Conservation (phyloP, 805 yeast species). For the Candida quercuum region DNA sequence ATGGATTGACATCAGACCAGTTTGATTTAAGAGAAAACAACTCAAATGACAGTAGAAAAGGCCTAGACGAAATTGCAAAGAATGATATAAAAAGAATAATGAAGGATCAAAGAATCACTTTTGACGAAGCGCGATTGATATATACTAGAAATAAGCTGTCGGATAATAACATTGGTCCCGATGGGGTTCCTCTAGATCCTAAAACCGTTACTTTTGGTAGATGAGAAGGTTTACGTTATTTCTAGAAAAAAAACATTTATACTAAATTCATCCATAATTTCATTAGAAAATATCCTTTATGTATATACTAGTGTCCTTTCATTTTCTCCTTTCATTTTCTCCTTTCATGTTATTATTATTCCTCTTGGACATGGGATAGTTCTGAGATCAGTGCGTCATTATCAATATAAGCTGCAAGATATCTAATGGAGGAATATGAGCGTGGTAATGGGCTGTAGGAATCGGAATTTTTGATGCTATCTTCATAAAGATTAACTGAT, state of each 20-base stretch:
- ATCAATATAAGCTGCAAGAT: conserved; percentile 29
- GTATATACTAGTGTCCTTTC: background rate
- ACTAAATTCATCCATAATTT: background rate
- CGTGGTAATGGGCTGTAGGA: conserved; percentile 19
- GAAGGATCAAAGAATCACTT: conserved; percentile 43
- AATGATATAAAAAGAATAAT: conserved; percentile 46
- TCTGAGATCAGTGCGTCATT: conserved; percentile 18
- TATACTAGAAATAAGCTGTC: conserved; percentile 43
- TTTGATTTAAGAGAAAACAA: conserved; percentile 49
- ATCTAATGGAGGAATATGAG: conserved; percentile 30
- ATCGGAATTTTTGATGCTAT: conserved; percentile 9
- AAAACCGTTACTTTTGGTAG: conserved; percentile 45
- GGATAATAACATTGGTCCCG: conserved; percentile 50
- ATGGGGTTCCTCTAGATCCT: conserved; percentile 68
- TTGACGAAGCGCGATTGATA: conserved; percentile 64
- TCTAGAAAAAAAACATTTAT: background rate
- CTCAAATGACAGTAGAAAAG: conserved; percentile 51
- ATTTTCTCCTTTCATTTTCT: background rate
- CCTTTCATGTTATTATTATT: background rate
- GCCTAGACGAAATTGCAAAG: conserved; percentile 54
- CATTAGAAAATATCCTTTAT: too few relatives aligned
- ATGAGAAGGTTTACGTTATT: conserved; percentile 1
- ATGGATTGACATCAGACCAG: conserved; percentile 53
- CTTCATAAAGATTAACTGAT: conserved; percentile 8
- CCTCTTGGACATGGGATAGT: conserved; percentile 13